These are phyloP conservation scores for Pyrenula massariospora DNA, from an alignment of 495 filamentous ascomycete genomes.

Conservation along the genomic window DNA sequence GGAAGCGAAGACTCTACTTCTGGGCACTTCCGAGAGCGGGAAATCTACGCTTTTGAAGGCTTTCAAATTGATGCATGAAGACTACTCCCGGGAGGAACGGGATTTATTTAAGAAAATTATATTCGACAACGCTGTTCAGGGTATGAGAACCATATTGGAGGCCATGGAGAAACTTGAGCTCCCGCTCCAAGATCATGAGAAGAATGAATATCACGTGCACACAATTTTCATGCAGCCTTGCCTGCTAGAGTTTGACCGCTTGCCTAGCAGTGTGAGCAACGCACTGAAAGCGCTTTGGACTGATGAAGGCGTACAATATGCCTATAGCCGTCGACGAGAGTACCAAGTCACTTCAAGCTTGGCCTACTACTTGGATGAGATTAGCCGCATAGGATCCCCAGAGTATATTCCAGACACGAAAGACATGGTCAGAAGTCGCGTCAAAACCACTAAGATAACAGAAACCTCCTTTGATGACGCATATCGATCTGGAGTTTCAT, in stretches of 20 bases:
- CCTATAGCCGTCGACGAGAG: neutral
- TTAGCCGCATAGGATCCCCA: neutral
- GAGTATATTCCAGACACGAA: neutral
- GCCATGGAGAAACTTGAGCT: neutral
- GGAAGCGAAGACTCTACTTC: neutral
- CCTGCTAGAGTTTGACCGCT: neutral
- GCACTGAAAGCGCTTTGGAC: neutral
- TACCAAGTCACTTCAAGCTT: neutral
- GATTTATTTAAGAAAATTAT: neutral
- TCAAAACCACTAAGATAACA: neutral
- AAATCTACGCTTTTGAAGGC: neutral
- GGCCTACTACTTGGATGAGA: conserved; percentile 1
- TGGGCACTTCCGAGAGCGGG: neutral
- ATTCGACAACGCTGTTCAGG: neutral
- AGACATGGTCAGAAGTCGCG: neutral
- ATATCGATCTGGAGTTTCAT: neutral
- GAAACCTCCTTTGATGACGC: neutral
- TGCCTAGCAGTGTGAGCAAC: conserved; percentile 1
- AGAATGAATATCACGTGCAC: neutral
- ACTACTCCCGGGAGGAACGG: neutral
- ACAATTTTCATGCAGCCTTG: neutral
- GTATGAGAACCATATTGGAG: neutral
- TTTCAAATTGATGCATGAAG: neutral
- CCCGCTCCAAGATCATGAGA: neutral
- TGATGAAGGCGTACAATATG: neutral